phyloP scores from a whole-genome alignment of 768 basidiomycete species.

The Hypholoma sublateritium region DNA sequence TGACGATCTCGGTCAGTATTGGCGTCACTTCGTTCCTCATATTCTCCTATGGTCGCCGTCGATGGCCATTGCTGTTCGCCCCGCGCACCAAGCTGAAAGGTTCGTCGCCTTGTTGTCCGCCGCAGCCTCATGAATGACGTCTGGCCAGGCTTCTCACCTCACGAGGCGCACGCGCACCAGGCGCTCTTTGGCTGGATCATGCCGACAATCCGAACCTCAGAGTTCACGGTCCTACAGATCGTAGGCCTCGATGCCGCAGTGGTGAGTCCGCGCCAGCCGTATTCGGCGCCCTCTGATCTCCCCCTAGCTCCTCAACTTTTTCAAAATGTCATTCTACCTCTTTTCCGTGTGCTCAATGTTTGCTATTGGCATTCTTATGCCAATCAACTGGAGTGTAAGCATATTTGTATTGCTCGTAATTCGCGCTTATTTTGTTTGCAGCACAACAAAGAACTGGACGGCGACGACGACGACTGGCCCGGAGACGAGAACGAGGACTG shows the following conservation, averaged over 20 bases:
- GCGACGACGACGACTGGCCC: slow-evolving; percentile 50
- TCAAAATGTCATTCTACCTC: slow-evolving; percentile 92
- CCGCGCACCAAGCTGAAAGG: slow-evolving; percentile 95
- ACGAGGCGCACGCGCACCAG: slow-evolving; percentile 84
- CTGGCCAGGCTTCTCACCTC: slow-evolving; percentile 81
- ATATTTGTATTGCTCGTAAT: slow-evolving; percentile 1
- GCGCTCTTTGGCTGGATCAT: slow-evolving; percentile 96
- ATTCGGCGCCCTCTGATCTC: not conserved
- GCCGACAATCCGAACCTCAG: slow-evolving; percentile 87
- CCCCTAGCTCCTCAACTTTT: slow-evolving; percentile 83
- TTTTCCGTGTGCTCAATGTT: slow-evolving; percentile 87
- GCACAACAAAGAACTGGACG: slow-evolving; percentile 76
- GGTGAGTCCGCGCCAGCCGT: slow-evolving; percentile 45
- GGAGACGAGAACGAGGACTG: slow-evolving; percentile 40
- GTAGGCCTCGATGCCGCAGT: slow-evolving; percentile 97
- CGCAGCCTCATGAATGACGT: slow-evolving; percentile 9
- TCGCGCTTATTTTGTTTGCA: slow-evolving; percentile 24
- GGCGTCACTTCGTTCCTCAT: slow-evolving; percentile 80
- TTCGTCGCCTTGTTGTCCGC: slow-evolving; percentile 27
- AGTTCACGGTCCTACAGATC: slow-evolving; percentile 92
- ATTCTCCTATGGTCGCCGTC: slow-evolving; percentile 85
- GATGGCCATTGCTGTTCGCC: slow-evolving; percentile 89
- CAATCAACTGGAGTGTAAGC: slow-evolving; percentile 87
- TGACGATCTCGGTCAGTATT: slow-evolving; percentile 72
- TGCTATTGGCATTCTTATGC: slow-evolving; percentile 86